Conservation (phyloP, 805 yeast genomes). For the Clavispora asparagi region DNA sequence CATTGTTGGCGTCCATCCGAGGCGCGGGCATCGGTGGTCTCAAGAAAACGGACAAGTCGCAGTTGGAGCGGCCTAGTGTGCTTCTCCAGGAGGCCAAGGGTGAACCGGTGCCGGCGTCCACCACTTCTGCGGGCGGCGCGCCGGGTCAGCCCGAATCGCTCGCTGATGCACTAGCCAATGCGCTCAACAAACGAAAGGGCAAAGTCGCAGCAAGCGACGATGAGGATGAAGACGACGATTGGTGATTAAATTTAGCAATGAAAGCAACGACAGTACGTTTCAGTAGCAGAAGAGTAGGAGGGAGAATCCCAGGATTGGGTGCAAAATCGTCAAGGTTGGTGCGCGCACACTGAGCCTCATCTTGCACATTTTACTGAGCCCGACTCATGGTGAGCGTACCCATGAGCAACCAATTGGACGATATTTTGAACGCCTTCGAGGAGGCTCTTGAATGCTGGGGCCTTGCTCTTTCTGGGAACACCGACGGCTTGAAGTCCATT, state of each 20-base stretch:
- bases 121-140: slow-evolving; percentile 25
- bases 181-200: slow-evolving; percentile 73
- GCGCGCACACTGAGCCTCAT: not conserved
- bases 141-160: slow-evolving; percentile 58
- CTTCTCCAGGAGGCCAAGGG: slow-evolving; percentile 69
- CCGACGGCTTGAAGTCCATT: slow-evolving; percentile 5
- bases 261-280: not conserved
- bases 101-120: slow-evolving; percentile 39
- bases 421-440: slow-evolving; percentile 10
- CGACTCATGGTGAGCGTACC: not conserved
- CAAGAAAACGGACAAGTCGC: slow-evolving; percentile 76
- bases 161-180: slow-evolving; percentile 87
- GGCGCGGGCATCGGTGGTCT: slow-evolving; percentile 65
- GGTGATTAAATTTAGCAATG: slow-evolving; percentile 15
- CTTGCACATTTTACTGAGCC: not conserved
- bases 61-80: slow-evolving; percentile 73
- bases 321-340: not conserved
- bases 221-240: slow-evolving; percentile 68
- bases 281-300: not conserved
- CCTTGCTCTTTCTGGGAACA: slow-evolving; percentile 4
- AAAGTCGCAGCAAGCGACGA: slow-evolving; percentile 80
- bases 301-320: not conserved
- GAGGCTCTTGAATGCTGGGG: slow-evolving; percentile 16
- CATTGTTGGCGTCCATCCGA: slow-evolving; percentile 80
- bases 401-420: not conserved